Evolutionary conservation across 1,139 yeast species (phyloP), one percentile per base, ranked within the genome.

Genomic region (Blastobotrys indianensis): DNA sequence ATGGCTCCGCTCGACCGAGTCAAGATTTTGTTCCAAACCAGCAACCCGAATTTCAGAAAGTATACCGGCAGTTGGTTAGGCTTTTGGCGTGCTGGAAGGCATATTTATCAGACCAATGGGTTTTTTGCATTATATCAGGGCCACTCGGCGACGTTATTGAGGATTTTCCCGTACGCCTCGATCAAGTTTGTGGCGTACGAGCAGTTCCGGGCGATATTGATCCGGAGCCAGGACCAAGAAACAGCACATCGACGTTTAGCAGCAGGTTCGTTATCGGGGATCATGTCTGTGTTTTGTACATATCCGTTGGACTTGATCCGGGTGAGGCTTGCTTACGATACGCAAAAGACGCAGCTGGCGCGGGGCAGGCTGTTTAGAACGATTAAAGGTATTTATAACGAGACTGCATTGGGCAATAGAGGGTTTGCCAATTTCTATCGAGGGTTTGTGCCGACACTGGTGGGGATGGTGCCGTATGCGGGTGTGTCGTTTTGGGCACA

Each of bases 401-500:
- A 86, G 61, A 74, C 76, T 2, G 44, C 31, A 23, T 17, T 16
- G 9, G 29, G 34, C 20, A 16, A 28, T 13, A 34, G 30, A 12
- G 47, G 49, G 11, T 29, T 56, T 15, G 36, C 48, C 20, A 57
- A 90, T 68, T 92, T 88, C 63, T 92, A 92, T 66, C 74, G 97
- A 50, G 99, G 99, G 2, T 92, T 90, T 67, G 79, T 85, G 6
- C 97, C 98, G 16, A 92, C 99, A 0, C 81, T 92, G 34, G 62
- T 88, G 36, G 99, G 99, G 12, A 90, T 92, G 95, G 74, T 92
- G 15, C 98, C 98, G 1, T 92, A 92, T 62, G 98, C 99, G 1
- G 99, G 99, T 9, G 97, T 90, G 1, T 85, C 96, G 1, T 92
- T 92, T 60, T 85, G 90, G 68, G 85, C 96, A 2, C 97, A 92